These are phyloP conservation scores for Amphichorda felina DNA, from an alignment of 2,329 filamentous ascomycete species.

Conservation along the genomic window DNA sequence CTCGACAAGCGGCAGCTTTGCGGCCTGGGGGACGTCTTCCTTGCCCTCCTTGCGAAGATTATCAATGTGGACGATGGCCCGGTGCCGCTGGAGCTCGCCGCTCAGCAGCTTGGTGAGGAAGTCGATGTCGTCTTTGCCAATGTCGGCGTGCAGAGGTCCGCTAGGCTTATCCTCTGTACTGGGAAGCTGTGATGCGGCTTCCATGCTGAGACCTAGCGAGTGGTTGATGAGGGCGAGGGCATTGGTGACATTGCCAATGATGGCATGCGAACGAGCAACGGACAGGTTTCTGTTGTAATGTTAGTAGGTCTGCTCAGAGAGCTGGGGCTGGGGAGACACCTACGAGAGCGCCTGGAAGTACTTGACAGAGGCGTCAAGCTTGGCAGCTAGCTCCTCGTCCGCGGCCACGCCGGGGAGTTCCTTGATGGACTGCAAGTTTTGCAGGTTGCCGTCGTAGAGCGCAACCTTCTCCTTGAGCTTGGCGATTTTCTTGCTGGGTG, in stretches of 20 bases:
- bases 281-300: conserved; percentile 54
- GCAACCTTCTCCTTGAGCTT: conserved; percentile 78
- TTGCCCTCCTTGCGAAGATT: conserved; percentile 44
- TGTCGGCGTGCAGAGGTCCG: conserved; percentile 53
- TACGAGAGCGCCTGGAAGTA: conserved; percentile 89
- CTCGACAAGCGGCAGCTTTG: conserved; percentile 52
- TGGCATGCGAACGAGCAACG: conserved; percentile 71
- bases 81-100: conserved; percentile 66
- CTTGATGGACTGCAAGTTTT: conserved; percentile 82
- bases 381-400: conserved; percentile 62
- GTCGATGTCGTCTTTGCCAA: conserved; percentile 46
- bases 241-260: conserved; percentile 61
- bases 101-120: conserved; percentile 51
- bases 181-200: conserved; percentile 37
- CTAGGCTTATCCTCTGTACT: conserved; percentile 13
- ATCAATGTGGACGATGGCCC: conserved; percentile 75
- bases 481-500: conserved; percentile 63
- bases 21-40: conserved; percentile 17
- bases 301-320: background rate
- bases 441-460: conserved; percentile 80
- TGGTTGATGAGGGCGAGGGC: conserved; percentile 76
- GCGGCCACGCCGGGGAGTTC: conserved; percentile 84
- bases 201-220: conserved; percentile 50
- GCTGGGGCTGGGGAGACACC: conserved; percentile 13
- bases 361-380: conserved; percentile 64